Evolutionary conservation across 768 basidiomycete genomes (phyloP).

Genomic region (Kwoniella bestiolae): DNA sequence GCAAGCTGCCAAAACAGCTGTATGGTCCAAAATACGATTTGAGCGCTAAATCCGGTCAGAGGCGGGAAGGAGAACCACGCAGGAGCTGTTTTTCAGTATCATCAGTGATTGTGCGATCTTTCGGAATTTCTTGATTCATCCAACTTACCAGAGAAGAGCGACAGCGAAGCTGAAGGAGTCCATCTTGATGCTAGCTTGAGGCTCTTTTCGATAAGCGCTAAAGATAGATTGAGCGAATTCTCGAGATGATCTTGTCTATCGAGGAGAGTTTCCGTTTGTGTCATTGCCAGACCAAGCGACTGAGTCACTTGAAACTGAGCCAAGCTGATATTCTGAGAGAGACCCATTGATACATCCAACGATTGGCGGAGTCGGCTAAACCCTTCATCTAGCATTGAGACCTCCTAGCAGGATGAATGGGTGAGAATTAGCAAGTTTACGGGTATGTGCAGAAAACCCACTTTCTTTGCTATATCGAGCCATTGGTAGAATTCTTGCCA

Average conservation of each 20-base stretch:
- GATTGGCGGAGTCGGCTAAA: not conserved
- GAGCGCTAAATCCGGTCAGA: not conserved
- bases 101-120: not conserved
- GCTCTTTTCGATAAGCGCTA: not conserved
- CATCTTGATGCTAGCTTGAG: not conserved
- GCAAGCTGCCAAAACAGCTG: conserved; percentile 9
- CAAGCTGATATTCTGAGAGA: conserved; percentile 4
- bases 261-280: not conserved
- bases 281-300: not conserved
- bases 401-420: not conserved
- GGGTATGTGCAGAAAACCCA: not conserved
- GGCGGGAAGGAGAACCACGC: not conserved
- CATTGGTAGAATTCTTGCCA: not conserved
- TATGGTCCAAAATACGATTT: not conserved
- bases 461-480: not conserved
- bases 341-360: not conserved
- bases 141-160: conserved; percentile 14
- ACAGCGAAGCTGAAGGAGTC: not conserved
- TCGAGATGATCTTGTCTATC: not conserved
- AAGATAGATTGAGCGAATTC: conserved; percentile 3
- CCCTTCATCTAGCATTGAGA: not conserved
- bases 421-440: too few relatives aligned
- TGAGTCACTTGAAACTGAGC: conserved; percentile 1
- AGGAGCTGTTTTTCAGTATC: not conserved
- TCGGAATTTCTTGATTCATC: not conserved